phyloP scores from a whole-genome alignment of 2,329 filamentous ascomycete species.

The Ophiocordyceps sinensis region DNA sequence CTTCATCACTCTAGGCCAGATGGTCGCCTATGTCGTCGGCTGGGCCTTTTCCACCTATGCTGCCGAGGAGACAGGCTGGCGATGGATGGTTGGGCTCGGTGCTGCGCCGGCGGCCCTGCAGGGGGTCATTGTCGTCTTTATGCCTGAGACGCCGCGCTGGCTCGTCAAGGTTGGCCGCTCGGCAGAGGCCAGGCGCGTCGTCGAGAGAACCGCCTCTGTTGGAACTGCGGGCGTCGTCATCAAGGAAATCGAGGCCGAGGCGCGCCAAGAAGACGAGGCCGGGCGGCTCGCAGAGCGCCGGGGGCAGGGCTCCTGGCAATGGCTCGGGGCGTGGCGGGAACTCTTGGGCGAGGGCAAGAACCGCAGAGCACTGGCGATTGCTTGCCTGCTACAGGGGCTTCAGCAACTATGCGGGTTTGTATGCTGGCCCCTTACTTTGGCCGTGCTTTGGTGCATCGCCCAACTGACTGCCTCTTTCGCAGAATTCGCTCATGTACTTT shows the following conservation, averaged over 20 bases:
- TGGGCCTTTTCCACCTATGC: constrained; percentile 54
- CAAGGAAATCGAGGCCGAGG: constrained; percentile 57
- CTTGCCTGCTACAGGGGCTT: constrained; percentile 71
- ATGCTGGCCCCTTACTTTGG: constrained; percentile 15
- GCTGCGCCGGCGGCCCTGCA: constrained; percentile 64
- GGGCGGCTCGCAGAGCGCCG: constrained; percentile 19
- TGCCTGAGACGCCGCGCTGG: constrained; percentile 87
- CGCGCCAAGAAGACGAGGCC: constrained; percentile 51
- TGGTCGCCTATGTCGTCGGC: constrained; percentile 74
- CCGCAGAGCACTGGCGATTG: constrained; percentile 64
- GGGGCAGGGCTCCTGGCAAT: constrained; percentile 14
- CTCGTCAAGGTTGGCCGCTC: constrained; percentile 55
- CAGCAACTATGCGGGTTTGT: constrained; percentile 83
- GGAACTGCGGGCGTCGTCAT: constrained; percentile 45
- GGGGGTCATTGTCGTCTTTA: constrained; percentile 47
- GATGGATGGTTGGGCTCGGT: constrained; percentile 84
- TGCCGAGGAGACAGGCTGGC: constrained; percentile 49
- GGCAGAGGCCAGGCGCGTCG: constrained; percentile 46
- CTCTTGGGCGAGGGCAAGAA: constrained; percentile 46
- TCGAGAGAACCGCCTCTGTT: constrained; percentile 44
- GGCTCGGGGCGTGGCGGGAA: constrained; percentile 35
- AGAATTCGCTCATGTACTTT: constrained; percentile 89
- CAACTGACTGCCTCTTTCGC: constrained; percentile 2
- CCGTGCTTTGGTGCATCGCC: not conserved
- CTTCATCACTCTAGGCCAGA: constrained; percentile 78